phyloP scores from a whole-genome alignment of 768 basidiomycete genomes.

The Podaxis sp. region DNA sequence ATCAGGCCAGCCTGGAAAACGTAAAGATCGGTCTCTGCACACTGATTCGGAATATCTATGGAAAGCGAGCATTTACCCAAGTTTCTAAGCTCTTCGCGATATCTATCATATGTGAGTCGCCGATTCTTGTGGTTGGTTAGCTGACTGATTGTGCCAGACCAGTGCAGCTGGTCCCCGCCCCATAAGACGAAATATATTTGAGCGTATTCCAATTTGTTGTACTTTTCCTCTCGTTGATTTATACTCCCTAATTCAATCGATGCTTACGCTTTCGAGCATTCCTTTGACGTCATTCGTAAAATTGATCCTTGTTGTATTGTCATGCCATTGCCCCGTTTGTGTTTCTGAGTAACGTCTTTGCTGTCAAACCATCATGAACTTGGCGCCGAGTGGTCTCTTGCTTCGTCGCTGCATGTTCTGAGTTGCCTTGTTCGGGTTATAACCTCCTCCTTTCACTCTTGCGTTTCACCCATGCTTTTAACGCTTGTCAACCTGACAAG shows the following conservation, averaged over 20 bases:
- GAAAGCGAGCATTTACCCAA: neutral
- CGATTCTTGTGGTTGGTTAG: neutral
- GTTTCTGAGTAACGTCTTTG: neutral
- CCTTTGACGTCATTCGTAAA: neutral
- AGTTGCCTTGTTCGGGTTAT: neutral
- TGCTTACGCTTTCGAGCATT: neutral
- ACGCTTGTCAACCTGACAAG: constrained; percentile 25
- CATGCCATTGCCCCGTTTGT: neutral
- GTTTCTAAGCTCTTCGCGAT: neutral
- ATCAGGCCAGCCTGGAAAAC: neutral
- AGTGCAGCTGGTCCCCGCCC: neutral
- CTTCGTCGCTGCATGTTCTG: neutral
- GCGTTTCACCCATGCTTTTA: constrained; percentile 7
- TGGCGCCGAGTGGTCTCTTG: neutral
- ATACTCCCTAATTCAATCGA: neutral
- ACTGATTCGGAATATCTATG: neutral
- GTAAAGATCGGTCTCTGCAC: neutral
- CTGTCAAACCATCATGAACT: neutral
- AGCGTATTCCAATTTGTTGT: neutral
- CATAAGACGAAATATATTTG: neutral
- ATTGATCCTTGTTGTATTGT: neutral
- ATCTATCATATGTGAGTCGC: neutral
- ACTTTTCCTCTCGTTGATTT: neutral
- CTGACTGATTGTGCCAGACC: neutral
- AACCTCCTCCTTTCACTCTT: neutral